Conservation (phyloP, 164 flowering plant species). For the Tetracentron sinense region DNA sequence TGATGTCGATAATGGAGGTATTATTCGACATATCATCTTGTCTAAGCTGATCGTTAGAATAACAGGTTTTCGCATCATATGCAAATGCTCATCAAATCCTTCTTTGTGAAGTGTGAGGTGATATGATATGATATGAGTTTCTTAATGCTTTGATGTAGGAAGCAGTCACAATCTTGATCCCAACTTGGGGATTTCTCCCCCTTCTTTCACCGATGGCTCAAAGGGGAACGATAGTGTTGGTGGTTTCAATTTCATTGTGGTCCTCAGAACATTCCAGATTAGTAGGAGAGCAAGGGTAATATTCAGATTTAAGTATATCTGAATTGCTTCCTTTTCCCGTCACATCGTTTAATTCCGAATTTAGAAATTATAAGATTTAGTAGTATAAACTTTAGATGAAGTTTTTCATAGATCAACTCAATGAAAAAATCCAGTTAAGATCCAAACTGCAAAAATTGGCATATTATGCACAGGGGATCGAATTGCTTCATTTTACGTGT, state of each 20-base stretch:
- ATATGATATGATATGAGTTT: background rate
- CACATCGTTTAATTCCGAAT: background rate
- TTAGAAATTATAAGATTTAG: background rate
- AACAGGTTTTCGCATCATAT: too few species aligned
- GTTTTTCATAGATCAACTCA: too few species aligned
- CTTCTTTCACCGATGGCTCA: slow-evolving; percentile 27
- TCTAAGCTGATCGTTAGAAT: background rate
- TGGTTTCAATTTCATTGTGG: slow-evolving; percentile 24
- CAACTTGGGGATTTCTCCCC: slow-evolving; percentile 57
- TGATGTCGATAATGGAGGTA: slow-evolving; percentile 48
- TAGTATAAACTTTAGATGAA: too few species aligned
- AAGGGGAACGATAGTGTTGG: slow-evolving; percentile 24
- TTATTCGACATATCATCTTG: background rate
- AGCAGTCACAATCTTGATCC: slow-evolving; percentile 49
- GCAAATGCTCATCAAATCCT: too few species aligned
- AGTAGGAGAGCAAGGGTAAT: slow-evolving; percentile 42
- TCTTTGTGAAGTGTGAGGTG: too few species aligned
- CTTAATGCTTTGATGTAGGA: slow-evolving; percentile 26
- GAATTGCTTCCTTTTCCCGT: background rate
- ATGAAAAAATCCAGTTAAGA: too few species aligned
- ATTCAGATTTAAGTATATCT: background rate
- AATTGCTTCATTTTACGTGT: too few species aligned
- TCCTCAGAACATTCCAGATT: slow-evolving; percentile 26
- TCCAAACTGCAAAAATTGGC: too few species aligned
- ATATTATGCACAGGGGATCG: too few species aligned